These are phyloP conservation scores for Ganoderma lucidum DNA, from an alignment of 1,284 basidiomycete species.

Conservation along the genomic window DNA sequence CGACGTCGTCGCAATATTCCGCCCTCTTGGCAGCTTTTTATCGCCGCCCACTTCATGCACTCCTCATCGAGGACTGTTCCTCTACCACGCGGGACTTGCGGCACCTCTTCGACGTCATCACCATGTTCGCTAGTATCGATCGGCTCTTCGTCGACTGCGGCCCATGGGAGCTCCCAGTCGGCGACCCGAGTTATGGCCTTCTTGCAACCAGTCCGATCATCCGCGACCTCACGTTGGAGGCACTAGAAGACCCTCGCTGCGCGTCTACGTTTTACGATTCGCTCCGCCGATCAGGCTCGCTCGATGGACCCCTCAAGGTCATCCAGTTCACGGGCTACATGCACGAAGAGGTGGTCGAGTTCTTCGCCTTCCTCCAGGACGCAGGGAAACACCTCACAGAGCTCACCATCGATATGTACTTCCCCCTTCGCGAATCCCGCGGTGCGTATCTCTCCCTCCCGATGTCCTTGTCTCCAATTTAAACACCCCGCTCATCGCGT, in stretches of 20 bases:
- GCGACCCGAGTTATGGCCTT: not conserved
- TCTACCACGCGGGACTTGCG: not conserved
- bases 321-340: conserved; percentile 13
- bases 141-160: conserved; percentile 13
- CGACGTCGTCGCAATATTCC: not conserved
- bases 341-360: conserved; percentile 10
- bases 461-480: not conserved
- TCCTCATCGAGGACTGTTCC: conserved; percentile 18
- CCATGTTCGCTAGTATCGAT: conserved; percentile 14
- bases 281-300: conserved; percentile 10
- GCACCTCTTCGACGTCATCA: conserved; percentile 9
- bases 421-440: conserved; percentile 2
- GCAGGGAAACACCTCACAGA: conserved; percentile 7
- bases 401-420: conserved; percentile 16
- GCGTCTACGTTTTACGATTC: conserved; percentile 9
- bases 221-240: conserved; percentile 9
- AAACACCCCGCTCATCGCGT: not conserved
- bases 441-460: not conserved
- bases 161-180: not conserved
- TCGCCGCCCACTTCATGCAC: not conserved
- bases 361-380: conserved; percentile 11
- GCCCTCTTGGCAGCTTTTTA: not conserved
- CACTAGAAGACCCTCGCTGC: conserved; percentile 6
- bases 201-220: conserved; percentile 6
- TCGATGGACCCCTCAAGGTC: conserved; percentile 11